phyloP scores from a whole-genome alignment of 257 asterid species.

The Osmanthus fragrans region DNA sequence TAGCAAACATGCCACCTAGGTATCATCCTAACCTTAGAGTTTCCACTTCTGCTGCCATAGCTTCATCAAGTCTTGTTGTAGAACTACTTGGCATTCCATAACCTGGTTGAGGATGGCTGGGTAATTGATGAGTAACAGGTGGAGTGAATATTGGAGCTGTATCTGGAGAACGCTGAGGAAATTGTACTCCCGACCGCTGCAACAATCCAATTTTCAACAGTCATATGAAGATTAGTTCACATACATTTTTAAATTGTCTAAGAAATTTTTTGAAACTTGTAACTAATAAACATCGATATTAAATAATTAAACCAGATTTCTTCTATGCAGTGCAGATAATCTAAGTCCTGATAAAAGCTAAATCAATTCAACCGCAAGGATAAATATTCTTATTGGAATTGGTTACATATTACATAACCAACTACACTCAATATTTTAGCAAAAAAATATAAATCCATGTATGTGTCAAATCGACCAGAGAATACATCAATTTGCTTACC shows the following conservation, averaged over 20 bases:
- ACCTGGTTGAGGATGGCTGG: conserved; percentile 72
- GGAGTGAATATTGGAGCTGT: conserved; percentile 78
- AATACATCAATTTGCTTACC: conserved; percentile 39
- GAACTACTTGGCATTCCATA: conserved; percentile 96
- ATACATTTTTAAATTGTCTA: not conserved
- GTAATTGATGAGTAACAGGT: conserved; percentile 58
- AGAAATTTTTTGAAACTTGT: not conserved
- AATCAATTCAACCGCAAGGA: not conserved
- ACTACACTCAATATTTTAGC: not conserved
- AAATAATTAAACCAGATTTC: not conserved
- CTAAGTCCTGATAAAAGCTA: not conserved
- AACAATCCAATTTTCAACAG: conserved; percentile 14
- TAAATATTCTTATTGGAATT: not conserved
- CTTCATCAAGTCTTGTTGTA: conserved; percentile 83
- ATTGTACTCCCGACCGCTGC: conserved; percentile 78
- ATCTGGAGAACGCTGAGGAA: conserved; percentile 67
- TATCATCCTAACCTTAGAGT: conserved; percentile 57
- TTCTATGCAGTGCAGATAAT: not conserved
- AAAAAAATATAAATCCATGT: not conserved
- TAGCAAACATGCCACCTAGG: not conserved
- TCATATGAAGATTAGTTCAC: not conserved
- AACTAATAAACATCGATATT: not conserved
- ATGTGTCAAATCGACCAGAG: not conserved
- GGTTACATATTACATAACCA: not conserved
- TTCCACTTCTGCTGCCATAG: conserved; percentile 71